phyloP scores from a whole-genome alignment of 2,329 filamentous ascomycete species.

The Diaporthe longicolla region DNA sequence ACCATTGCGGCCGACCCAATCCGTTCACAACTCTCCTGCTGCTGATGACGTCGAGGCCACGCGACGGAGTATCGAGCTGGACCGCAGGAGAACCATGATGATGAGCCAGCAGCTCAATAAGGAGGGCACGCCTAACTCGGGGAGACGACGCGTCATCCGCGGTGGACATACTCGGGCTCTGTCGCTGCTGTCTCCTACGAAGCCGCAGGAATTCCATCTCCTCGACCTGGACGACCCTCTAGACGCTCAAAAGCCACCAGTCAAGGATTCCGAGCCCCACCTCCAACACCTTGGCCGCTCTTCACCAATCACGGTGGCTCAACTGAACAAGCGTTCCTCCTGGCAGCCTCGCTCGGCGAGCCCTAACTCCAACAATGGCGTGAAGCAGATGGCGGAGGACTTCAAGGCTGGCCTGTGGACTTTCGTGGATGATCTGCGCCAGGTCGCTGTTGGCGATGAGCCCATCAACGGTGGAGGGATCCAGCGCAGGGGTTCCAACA shows the following conservation, averaged over 20 bases:
- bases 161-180: slow-evolving; percentile 76
- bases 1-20: slow-evolving; percentile 63
- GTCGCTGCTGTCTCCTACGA: slow-evolving; percentile 84
- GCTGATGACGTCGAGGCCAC: slow-evolving; percentile 53
- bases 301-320: slow-evolving; percentile 52
- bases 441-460: slow-evolving; percentile 96
- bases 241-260: slow-evolving; percentile 58
- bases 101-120: slow-evolving; percentile 62
- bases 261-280: slow-evolving; percentile 49
- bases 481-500: slow-evolving; percentile 41
- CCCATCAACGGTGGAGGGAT: slow-evolving; percentile 70
- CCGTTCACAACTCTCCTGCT: slow-evolving; percentile 42
- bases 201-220: slow-evolving; percentile 60
- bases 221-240: slow-evolving; percentile 60
- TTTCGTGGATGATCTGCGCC: slow-evolving; percentile 94
- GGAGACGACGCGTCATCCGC: slow-evolving; percentile 76
- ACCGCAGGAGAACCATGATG: slow-evolving; percentile 79
- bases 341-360: slow-evolving; percentile 68
- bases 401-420: slow-evolving; percentile 92
- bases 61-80: slow-evolving; percentile 72
- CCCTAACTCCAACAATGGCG: slow-evolving; percentile 54
- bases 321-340: slow-evolving; percentile 68
- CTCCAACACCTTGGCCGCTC: slow-evolving; percentile 51
- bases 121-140: slow-evolving; percentile 53
- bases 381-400: slow-evolving; percentile 89